Evolutionary conservation across 2,329 filamentous ascomycete genomes (phyloP).

Genomic region (Colletotrichum sp.): DNA sequence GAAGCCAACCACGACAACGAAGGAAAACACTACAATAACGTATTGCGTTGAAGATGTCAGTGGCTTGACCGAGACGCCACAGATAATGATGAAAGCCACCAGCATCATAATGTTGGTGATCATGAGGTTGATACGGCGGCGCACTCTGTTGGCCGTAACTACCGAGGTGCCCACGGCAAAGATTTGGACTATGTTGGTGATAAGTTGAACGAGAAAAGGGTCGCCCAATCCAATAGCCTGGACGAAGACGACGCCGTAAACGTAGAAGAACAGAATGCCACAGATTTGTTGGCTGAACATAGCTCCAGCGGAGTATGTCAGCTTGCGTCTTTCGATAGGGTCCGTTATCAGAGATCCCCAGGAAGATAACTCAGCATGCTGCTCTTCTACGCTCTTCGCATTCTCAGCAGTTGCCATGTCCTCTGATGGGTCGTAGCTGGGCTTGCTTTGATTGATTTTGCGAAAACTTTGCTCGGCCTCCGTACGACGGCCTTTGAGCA

Average conservation of each 20-base stretch:
- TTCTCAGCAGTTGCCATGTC: neutral
- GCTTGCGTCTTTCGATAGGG: slow-evolving; percentile 43
- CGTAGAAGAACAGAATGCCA: slow-evolving; percentile 44
- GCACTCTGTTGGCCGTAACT: neutral
- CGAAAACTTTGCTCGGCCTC: slow-evolving; percentile 31
- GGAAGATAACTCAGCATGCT: neutral
- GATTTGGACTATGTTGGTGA: neutral
- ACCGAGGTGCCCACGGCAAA: neutral
- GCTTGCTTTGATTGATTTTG: slow-evolving; percentile 33
- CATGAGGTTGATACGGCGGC: neutral
- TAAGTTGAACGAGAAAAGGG: neutral
- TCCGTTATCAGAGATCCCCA: slow-evolving; percentile 37
- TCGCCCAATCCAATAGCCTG: slow-evolving; percentile 16
- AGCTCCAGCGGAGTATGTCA: slow-evolving; percentile 41
- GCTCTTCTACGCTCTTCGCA: neutral
- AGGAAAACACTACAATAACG: neutral
- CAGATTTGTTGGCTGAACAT: slow-evolving; percentile 46
- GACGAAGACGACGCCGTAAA: slow-evolving; percentile 39
- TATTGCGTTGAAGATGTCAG: neutral
- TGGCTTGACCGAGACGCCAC: neutral
- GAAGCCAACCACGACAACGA: neutral
- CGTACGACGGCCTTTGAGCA: slow-evolving; percentile 26
- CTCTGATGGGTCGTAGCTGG: slow-evolving; percentile 17
- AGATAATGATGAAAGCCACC: neutral
- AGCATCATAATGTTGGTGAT: neutral